Evolutionary conservation across 305 asterid genomes (phyloP).

Genomic region (Fraxinus latifolia): DNA sequence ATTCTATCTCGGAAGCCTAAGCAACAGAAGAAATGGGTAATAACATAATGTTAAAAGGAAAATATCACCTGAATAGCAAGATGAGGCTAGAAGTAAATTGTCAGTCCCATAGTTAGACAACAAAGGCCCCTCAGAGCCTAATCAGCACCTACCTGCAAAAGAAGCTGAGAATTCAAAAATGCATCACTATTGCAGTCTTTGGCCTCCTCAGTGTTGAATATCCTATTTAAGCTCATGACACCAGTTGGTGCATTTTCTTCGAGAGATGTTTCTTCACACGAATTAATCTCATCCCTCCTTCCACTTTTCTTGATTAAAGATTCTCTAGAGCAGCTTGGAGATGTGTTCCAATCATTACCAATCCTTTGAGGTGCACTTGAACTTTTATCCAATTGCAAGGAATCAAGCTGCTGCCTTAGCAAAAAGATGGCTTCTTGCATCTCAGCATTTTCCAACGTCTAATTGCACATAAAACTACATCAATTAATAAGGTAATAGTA

Average conservation of each 20-base stretch:
- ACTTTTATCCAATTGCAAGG: constrained; percentile 41
- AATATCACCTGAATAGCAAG: neutral
- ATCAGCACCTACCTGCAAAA: constrained; percentile 43
- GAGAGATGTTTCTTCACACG: constrained; percentile 39
- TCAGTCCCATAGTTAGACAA: neutral
- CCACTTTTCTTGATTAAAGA: constrained; percentile 31
- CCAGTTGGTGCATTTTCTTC: constrained; percentile 58
- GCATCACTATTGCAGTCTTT: constrained; percentile 39
- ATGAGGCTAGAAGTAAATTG: neutral
- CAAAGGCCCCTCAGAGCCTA: neutral
- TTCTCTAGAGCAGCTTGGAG: constrained; percentile 33
- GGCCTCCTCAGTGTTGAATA: constrained; percentile 37
- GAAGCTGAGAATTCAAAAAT: constrained; percentile 51
- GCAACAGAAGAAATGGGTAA: constrained; percentile 20
- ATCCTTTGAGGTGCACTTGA: constrained; percentile 28
- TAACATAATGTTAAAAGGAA: constrained; percentile 4
- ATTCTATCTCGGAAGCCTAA: constrained; percentile 76
- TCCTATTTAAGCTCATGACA: constrained; percentile 44
- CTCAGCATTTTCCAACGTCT: constrained; percentile 60
- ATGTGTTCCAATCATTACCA: constrained; percentile 27
- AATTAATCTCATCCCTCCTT: constrained; percentile 32
- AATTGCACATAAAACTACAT: constrained; percentile 21
- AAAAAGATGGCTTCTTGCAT: constrained; percentile 59
- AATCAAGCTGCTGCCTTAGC: constrained; percentile 56
- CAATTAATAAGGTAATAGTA: constrained; percentile 15